Evolutionary conservation across 768 basidiomycete species (phyloP), one percentile per base, ranked within the genome.

Genomic region (Clitopilus hobsonii): DNA sequence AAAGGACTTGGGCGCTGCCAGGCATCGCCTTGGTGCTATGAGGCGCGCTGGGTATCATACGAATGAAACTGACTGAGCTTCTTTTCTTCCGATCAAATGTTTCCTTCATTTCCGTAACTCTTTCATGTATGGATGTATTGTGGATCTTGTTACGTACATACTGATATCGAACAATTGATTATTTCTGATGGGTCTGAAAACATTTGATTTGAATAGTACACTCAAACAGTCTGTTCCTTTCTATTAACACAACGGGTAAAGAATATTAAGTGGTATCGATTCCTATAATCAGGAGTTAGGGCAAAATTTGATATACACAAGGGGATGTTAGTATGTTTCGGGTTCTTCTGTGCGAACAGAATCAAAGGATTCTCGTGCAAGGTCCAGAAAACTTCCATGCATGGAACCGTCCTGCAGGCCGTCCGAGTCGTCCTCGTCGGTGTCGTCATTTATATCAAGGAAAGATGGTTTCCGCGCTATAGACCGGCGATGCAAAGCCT

Each of bases 1-100:
- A 77, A 97, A 97, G 75, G 94, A 98, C 0, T 76, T 99, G 30
- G 90, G 90, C 20, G 94, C 86, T 45, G 89, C 91, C 18, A 82
- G 91, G 58, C 88, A 89, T 68, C 80, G 82, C 58, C 71, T 94
- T 54, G 91, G 91, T 25, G 84, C 83, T 18, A 93, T 94, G 91
- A 81, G 91, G 62, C 81, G 91, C 47, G 91, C 91, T 51, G 91
- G 91, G 65, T 94, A 94, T 64, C 91, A 94, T 68, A 90, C 90
- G 26, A 82, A 90, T 62, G 90, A 92, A 73, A 89, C 84, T 47
- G 89, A 86, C 60, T 88, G 67, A 67, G 52, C 13, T 36, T 11
- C 32, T 36, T 36, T n/a, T 10, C n/a, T n/a, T n/a, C n/a, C 4
- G 13, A 36, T 36, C 32, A 36, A 30, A 28, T 61, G 53, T 61